Percentiles rank a stretch among this genome's conserved stretches.
These are phyloP conservation scores for Ampelocalamus luodianensis DNA, from an alignment of 176 grass and related monocot genomes.

Conservation along the genomic window DNA sequence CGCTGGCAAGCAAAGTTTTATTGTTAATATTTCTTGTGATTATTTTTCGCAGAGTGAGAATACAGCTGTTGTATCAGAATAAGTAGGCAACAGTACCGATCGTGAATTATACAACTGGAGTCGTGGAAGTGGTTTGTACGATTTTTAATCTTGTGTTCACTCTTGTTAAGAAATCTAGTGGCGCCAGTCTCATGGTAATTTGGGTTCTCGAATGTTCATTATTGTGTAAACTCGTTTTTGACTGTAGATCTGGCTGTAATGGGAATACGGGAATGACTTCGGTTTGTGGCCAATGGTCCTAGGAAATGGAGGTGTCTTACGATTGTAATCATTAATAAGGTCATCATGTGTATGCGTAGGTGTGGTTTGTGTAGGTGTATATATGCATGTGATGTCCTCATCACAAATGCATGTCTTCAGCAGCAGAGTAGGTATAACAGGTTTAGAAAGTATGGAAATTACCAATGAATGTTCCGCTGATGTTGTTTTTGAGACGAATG, in stretches of 20 bases:
- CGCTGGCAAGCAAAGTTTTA: conserved; percentile 34
- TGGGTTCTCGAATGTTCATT: conserved; percentile 27
- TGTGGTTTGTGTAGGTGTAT: no score
- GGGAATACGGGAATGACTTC: no score
- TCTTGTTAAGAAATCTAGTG: conserved; percentile 8
- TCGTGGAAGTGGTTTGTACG: conserved; percentile 22
- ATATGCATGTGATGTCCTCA: no score
- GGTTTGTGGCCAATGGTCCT: no score
- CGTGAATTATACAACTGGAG: conserved; percentile 41
- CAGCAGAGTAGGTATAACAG: no score
- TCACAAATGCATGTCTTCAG: no score
- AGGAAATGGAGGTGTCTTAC: no score
- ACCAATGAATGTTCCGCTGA: no score
- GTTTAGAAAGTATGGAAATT: no score
- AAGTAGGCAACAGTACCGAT: conserved; percentile 45
- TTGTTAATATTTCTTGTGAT: conserved; percentile 68
- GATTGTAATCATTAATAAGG: not conserved
- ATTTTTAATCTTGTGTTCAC: not conserved
- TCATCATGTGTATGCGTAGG: no score
- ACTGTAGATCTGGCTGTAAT: conserved; percentile 10
- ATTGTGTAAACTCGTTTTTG: conserved; percentile 48
- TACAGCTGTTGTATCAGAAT: conserved; percentile 57
- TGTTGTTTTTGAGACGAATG: no score
- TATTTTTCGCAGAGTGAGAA: conserved; percentile 46
- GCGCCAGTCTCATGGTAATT: not conserved